phyloP scores from a whole-genome alignment of 202 grass and related monocot genomes.

The Saccharum hybrid region DNA sequence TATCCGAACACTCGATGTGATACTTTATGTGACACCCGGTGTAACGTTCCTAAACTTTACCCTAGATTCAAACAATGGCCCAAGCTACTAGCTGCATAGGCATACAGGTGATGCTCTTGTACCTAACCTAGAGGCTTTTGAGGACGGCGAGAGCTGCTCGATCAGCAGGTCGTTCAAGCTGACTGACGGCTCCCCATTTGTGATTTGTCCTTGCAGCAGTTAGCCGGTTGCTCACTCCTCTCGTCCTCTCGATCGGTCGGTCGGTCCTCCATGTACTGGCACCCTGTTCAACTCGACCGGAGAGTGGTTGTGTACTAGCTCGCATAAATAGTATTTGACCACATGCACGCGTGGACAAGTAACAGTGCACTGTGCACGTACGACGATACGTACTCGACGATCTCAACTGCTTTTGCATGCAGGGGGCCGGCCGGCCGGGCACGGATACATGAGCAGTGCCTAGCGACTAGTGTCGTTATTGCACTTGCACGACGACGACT shows the following conservation, averaged over 20 bases:
- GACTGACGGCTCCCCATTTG: neutral
- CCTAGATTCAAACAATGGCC: neutral
- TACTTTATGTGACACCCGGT: too few species aligned
- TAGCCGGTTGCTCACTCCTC: conserved; percentile 21
- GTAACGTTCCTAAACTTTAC: too few species aligned
- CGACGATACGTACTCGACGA: neutral
- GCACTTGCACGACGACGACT: conserved; percentile 11
- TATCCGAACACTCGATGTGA: too few species aligned
- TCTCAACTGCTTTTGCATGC: neutral
- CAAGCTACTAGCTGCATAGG: neutral
- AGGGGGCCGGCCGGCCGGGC: neutral
- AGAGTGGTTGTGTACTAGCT: conserved; percentile 3
- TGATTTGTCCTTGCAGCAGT: conserved; percentile 26
- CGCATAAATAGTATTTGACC: conserved; percentile 22
- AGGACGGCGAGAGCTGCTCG: neutral
- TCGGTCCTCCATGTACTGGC: neutral
- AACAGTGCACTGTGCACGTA: neutral
- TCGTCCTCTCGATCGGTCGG: neutral
- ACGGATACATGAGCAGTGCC: neutral
- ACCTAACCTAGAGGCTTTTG: conserved; percentile 12
- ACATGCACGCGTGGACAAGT: neutral
- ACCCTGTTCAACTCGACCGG: neutral
- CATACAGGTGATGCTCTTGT: conserved; percentile 14
- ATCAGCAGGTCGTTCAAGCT: neutral
- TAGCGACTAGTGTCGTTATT: neutral